Evolutionary conservation across 345 rosid species (phyloP).

Genomic region (Salix viminalis): DNA sequence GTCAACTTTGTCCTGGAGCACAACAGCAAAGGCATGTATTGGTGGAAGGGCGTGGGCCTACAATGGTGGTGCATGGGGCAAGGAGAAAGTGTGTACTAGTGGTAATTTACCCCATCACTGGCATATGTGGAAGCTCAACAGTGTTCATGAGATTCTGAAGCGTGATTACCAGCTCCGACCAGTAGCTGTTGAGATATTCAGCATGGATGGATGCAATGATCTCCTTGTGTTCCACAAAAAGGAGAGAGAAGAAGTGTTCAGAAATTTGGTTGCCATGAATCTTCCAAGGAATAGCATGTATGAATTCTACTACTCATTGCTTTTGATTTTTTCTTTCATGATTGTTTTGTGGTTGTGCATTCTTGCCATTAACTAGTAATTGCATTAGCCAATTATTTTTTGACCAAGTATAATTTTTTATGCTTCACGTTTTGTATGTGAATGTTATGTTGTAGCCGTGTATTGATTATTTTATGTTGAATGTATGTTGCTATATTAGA

Average conservation of each 20-base stretch:
- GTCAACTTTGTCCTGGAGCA: constrained; percentile 71
- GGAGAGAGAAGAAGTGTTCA: constrained; percentile 99
- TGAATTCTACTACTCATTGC: constrained; percentile 21
- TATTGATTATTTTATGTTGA: too few species aligned
- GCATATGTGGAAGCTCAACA: constrained; percentile 97
- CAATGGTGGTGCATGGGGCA: constrained; percentile 99
- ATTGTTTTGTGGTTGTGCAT: neutral
- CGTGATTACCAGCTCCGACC: constrained; percentile 99
- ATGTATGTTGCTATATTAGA: neutral
- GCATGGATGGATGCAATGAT: constrained; percentile 99
- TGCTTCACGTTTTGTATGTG: neutral
- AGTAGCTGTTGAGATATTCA: constrained; percentile 95
- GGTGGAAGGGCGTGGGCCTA: constrained; percentile 99
- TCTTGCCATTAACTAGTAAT: neutral
- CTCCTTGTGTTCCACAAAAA: constrained; percentile 94
- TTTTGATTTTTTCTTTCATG: neutral
- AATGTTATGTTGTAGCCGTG: neutral
- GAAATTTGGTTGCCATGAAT: constrained; percentile 88
- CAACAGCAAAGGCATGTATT: constrained; percentile 52
- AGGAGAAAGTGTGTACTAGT: constrained; percentile 69
- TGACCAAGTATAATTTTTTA: neutral
- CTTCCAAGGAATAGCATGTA: constrained; percentile 97
- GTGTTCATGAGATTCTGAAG: constrained; percentile 91
- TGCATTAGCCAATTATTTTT: neutral
- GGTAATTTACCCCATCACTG: constrained; percentile 90